phyloP scores from a whole-genome alignment of 2,329 filamentous ascomycete species.

The Xylariaceae sp. region DNA sequence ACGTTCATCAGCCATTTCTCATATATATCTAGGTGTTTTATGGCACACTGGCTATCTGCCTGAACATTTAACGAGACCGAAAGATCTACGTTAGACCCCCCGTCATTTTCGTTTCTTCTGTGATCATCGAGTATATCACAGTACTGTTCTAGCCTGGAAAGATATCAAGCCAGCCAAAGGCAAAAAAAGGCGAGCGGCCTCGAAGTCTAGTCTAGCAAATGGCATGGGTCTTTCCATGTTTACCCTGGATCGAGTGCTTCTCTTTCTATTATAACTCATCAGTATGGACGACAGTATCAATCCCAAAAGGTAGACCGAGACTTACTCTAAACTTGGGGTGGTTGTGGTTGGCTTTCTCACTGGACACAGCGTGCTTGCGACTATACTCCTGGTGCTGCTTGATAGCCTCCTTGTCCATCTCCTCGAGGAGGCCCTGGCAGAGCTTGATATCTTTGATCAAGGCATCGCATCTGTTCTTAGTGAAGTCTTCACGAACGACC shows the following conservation, averaged over 20 bases:
- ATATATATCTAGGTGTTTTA: too few relatives aligned
- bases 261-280: constrained; percentile 51
- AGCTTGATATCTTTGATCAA: constrained; percentile 76
- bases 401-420: constrained; percentile 70
- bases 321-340: constrained; percentile 47
- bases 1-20: too few relatives aligned
- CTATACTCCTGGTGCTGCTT: constrained; percentile 66
- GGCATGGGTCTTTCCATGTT: constrained; percentile 85
- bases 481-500: constrained; percentile 91
- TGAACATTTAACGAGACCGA: too few relatives aligned
- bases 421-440: constrained; percentile 64
- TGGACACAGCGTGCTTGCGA: constrained; percentile 48
- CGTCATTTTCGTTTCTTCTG: too few relatives aligned
- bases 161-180: not conserved
- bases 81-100: too few relatives aligned
- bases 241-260: constrained; percentile 82
- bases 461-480: constrained; percentile 72
- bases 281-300: constrained; percentile 2
- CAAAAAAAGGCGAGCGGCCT: too few relatives aligned
- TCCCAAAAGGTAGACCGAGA: constrained; percentile 1
- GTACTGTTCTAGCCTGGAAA: not conserved
- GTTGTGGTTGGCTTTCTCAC: constrained; percentile 50
- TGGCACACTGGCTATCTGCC: too few relatives aligned
- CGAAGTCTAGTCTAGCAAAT: constrained; percentile 62
- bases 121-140: not conserved